Conservation (phyloP, 2,329 filamentous ascomycete species). For the Pyrenophora tritici-repentis region DNA sequence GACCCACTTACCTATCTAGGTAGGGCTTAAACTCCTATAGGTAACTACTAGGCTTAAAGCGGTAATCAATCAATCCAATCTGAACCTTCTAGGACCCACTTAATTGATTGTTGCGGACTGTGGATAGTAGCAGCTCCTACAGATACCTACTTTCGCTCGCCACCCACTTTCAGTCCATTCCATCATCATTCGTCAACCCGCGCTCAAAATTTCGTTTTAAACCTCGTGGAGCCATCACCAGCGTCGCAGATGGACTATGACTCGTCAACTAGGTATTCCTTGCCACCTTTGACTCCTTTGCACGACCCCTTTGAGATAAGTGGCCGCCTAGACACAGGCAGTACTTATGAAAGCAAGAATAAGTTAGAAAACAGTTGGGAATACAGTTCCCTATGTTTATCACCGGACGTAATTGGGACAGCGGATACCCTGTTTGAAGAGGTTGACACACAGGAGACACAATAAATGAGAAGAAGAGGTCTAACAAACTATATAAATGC, state of each 20-base stretch:
- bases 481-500: not conserved
- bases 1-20: too few species aligned
- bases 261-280: not conserved
- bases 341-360: not conserved
- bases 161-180: not conserved
- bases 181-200: conserved; percentile 1
- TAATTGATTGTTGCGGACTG: too few species aligned
- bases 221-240: not conserved
- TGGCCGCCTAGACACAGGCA: not conserved
- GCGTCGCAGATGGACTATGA: not conserved
- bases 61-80: too few species aligned
- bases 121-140: not conserved
- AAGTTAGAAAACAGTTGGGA: conserved; percentile 6
- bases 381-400: conserved; percentile 14
- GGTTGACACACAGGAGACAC: not conserved
- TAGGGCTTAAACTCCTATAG: too few species aligned
- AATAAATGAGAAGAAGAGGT: conserved; percentile 2
- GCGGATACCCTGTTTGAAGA: not conserved
- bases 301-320: not conserved
- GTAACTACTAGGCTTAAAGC: too few species aligned
- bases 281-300: not conserved
- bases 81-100: too few species aligned
- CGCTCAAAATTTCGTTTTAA: not conserved
- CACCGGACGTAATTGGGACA: conserved; percentile 6
- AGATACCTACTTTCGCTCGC: not conserved